These are phyloP conservation scores for Colletotrichum liriopes DNA, from an alignment of 2,329 filamentous ascomycete genomes.

Conservation along the genomic window DNA sequence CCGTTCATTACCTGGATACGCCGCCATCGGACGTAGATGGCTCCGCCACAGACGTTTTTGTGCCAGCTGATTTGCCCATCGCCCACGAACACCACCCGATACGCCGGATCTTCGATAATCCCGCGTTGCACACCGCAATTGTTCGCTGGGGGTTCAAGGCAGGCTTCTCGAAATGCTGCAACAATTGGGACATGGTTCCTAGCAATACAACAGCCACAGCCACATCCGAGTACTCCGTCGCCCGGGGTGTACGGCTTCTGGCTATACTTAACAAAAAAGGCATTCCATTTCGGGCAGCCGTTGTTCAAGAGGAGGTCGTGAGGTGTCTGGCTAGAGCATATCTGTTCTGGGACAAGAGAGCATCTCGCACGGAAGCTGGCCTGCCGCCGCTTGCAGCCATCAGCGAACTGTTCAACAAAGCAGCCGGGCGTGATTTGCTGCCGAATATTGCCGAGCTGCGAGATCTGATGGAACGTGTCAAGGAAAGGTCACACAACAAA, in stretches of 20 bases:
- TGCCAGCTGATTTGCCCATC: conserved; percentile 59
- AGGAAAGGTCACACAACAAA: background rate
- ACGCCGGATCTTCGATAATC: conserved; percentile 60
- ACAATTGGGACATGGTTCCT: background rate
- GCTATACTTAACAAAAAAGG: conserved; percentile 54
- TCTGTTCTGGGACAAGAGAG: background rate
- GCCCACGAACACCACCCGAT: conserved; percentile 62
- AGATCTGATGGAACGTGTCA: conserved; percentile 4
- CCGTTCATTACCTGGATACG: conserved; percentile 62
- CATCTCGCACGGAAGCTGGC: background rate
- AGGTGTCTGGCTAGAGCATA: conserved; percentile 25
- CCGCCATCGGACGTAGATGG: conserved; percentile 46
- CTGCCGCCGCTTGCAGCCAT: conserved; percentile 13
- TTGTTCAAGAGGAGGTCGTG: conserved; percentile 36
- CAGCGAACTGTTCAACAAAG: conserved; percentile 21
- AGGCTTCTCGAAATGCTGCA: conserved; percentile 46
- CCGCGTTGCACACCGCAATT: conserved; percentile 56
- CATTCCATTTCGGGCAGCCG: conserved; percentile 50
- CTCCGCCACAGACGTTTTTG: conserved; percentile 39
- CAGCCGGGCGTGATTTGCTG: conserved; percentile 7
- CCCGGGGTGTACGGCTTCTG: conserved; percentile 55
- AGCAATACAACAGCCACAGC: conserved; percentile 18
- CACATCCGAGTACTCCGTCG: conserved; percentile 51
- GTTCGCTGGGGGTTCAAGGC: conserved; percentile 64
- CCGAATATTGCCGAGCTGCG: conserved; percentile 4